A percentile compares a stretch with the other conserved stretches of the same genome.
Evolutionary conservation across 306 rosid species (phyloP).

Genomic region (Coriaria nepalensis): DNA sequence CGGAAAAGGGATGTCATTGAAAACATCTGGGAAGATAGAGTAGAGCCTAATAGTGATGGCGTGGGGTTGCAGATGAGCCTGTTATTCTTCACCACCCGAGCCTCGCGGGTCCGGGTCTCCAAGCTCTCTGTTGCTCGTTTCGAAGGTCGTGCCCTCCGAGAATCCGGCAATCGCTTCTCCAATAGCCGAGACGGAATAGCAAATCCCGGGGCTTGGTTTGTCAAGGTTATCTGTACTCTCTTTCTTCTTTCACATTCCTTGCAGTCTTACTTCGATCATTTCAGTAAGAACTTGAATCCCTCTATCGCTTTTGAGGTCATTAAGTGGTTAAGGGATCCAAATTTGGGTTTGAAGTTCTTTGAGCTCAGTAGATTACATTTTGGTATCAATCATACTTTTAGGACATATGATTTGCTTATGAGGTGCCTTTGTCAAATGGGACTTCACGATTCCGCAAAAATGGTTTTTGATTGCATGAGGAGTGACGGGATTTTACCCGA

Average conservation of each 20-base stretch:
- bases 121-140: conserved; percentile 35
- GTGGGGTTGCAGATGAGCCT: conserved; percentile 46
- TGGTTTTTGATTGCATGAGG: conserved; percentile 56
- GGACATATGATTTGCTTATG: conserved; percentile 51
- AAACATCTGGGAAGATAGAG: conserved; percentile 27
- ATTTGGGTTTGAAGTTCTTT: conserved; percentile 50
- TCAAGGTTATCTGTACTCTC: conserved; percentile 57
- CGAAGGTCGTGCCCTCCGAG: conserved; percentile 26
- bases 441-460: conserved; percentile 42
- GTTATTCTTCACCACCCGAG: conserved; percentile 35
- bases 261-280: conserved; percentile 36
- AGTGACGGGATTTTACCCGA: conserved; percentile 51
- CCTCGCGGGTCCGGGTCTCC: conserved; percentile 41
- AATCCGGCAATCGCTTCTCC: conserved; percentile 19
- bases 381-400: conserved; percentile 29
- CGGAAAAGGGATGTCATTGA: conserved; percentile 28
- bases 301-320: conserved; percentile 55
- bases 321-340: conserved; percentile 42
- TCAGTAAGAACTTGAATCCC: conserved; percentile 40
- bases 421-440: conserved; percentile 62
- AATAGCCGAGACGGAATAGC: conserved; percentile 27
- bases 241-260: conserved; percentile 37
- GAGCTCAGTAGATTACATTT: conserved; percentile 39
- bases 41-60: conserved; percentile 29
- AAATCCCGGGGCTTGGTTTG: conserved; percentile 59